phyloP scores from a whole-genome alignment of 1,139 yeast genomes.

The Candida albicans region DNA sequence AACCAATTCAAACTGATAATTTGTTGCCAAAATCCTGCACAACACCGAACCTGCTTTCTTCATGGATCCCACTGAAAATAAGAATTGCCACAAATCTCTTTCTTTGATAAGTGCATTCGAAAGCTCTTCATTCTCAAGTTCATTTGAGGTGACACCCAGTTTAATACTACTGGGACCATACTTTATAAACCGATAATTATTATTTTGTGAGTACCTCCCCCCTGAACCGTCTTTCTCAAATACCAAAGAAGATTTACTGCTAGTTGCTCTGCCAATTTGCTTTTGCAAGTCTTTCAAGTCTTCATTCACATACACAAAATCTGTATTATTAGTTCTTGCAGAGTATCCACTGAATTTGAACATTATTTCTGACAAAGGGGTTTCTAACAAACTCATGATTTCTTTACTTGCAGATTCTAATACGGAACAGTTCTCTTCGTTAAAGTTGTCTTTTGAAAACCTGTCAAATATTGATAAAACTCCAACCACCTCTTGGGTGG shows the following conservation, averaged over 20 bases:
- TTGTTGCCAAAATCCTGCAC: constrained; percentile 39
- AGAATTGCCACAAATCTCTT: constrained; percentile 35
- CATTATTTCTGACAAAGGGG: constrained; percentile 26
- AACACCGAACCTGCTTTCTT: constrained; percentile 44
- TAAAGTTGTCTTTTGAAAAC: constrained; percentile 38
- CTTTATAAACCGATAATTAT: constrained; percentile 42
- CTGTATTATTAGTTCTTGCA: constrained; percentile 15
- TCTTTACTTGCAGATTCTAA: constrained; percentile 42
- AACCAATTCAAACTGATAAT: constrained; percentile 47
- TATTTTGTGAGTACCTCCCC: constrained; percentile 52
- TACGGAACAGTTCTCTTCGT: constrained; percentile 30
- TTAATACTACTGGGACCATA: constrained; percentile 6
- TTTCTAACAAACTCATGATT: constrained; percentile 43
- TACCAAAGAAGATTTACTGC: constrained; percentile 31
- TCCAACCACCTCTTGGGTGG: constrained; percentile 49
- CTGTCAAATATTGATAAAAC: constrained; percentile 61
- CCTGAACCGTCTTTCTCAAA: constrained; percentile 67
- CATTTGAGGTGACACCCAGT: background rate
- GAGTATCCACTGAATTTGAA: constrained; percentile 5
- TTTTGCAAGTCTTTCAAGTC: constrained; percentile 21
- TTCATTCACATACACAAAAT: constrained; percentile 16
- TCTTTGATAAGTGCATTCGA: constrained; percentile 18
- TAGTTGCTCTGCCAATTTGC: constrained; percentile 58
- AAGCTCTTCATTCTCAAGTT: background rate
- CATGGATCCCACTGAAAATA: constrained; percentile 42